Base-by-base conservation (phyloP, 768 basidiomycete species). In the Hortiboletus flavorubellus region DNA sequence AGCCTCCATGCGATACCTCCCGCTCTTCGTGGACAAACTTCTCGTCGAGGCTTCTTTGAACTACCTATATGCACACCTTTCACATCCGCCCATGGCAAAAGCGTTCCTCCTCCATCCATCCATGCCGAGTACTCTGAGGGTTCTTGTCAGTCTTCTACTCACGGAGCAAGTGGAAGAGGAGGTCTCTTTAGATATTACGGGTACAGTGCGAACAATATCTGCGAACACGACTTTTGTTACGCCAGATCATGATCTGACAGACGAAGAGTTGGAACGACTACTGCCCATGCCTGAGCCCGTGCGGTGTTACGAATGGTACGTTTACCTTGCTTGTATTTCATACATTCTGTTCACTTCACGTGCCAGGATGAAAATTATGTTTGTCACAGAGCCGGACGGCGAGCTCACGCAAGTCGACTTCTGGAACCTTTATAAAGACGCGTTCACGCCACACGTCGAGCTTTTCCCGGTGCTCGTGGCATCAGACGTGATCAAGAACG, bases 381-480 rank as follows among this genome's bases (percentile, higher is more conserved):
- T 95, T 63, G 78, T 87, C 15, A 76, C 85, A 16, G 86, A 86
- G 56, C 71, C 85, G 2, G 85, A 88, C 4, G 84, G 88, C 5
- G 90, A 94, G 64, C 75, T 98, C 44, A 93, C 92, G 1, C 97
- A 98, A 70, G 93, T 96, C 34, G 87, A 91, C 52, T 92, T 99
- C 65, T 99, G 96, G 95, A 92, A 84, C 53, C 79, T 94, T 12
- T 99, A 99, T 73, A 87, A 89, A 58, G 88, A 90, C 55, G 83
- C 83, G 1, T 97, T 98, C 63, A 73, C 80, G 2, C 82, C 84
- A 1, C 78, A 76, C 64, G 68, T 78, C 55, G 80, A 83, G 2
- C 77, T 76, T 52, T 76, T 82, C 54, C 80, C 82, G 11, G 67
- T 92, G 42, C 80, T 94, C 3, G 82, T 85, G 3, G 95, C 97